Evolutionary conservation across 441 rosid species (phyloP).

Genomic region (Flueggea neowawraea): DNA sequence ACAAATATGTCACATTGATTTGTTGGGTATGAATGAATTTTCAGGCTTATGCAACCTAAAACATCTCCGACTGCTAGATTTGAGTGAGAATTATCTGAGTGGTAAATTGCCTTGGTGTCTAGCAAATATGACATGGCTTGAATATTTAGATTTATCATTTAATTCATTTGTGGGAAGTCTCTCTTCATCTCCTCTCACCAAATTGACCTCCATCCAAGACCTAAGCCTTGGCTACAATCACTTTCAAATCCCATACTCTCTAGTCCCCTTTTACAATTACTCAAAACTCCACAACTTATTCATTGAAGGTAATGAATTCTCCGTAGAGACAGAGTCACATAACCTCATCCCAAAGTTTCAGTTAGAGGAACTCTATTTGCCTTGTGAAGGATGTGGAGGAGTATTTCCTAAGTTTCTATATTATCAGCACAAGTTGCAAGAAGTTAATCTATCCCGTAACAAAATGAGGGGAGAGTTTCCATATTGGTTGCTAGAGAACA

Average conservation of each 20-base stretch:
- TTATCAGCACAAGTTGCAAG: constrained; percentile 12
- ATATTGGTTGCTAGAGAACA: constrained; percentile 30
- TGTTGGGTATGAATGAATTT: neutral
- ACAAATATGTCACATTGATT: no score
- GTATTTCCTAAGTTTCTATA: constrained; percentile 20
- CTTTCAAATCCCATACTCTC: constrained; percentile 19
- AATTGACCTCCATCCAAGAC: constrained; percentile 6
- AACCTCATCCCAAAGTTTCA: constrained; percentile 12
- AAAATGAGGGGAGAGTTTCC: constrained; percentile 18
- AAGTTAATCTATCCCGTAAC: constrained; percentile 5
- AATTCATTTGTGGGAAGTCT: constrained; percentile 16
- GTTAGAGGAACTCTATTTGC: neutral
- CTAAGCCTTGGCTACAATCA: neutral
- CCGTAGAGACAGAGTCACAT: neutral
- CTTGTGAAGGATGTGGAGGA: constrained; percentile 1
- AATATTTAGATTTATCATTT: neutral
- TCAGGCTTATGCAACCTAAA: constrained; percentile 17
- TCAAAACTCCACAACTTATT: constrained; percentile 16
- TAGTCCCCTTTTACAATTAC: constrained; percentile 19
- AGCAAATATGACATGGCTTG: constrained; percentile 18
- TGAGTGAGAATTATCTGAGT: neutral
- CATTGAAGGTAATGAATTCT: constrained; percentile 1
- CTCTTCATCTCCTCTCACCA: constrained; percentile 3
- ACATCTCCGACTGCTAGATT: constrained; percentile 6
- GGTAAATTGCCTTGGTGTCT: constrained; percentile 16